A percentile compares a stretch with the other conserved stretches of the same genome.
Evolutionary conservation across 139 green algal genomes (phyloP).

Genomic region (Deuterostichococcus epilithicus): DNA sequence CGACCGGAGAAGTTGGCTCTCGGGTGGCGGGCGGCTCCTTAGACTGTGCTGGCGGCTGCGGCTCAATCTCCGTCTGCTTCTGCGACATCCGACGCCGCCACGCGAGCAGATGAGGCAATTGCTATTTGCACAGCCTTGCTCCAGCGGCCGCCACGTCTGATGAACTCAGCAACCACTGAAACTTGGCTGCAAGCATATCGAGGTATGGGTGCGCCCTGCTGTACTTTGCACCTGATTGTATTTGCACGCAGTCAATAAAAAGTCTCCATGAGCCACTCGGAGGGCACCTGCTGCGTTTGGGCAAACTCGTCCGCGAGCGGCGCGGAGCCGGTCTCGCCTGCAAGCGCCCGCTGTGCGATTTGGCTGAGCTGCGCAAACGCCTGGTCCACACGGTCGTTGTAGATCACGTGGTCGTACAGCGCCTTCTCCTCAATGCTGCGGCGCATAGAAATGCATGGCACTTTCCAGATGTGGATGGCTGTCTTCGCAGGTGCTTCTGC

Average conservation of each 20-base stretch:
- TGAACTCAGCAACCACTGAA: too few species aligned
- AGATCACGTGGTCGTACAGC: constrained; percentile 69
- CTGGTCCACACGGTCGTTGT: constrained; percentile 68
- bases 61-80: neutral
- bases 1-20: neutral
- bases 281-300: neutral
- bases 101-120: too few species aligned
- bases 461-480: too few species aligned
- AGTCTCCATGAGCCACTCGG: too few species aligned
- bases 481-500: too few species aligned
- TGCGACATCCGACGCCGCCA: too few species aligned
- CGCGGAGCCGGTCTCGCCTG: constrained; percentile 21
- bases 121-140: too few species aligned
- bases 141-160: too few species aligned
- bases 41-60: neutral
- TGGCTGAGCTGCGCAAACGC: constrained; percentile 42
- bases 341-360: constrained; percentile 35
- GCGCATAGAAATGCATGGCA: neutral
- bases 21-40: neutral
- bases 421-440: constrained; percentile 55
- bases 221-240: too few species aligned
- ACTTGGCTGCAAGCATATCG: too few species aligned
- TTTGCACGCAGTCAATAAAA: too few species aligned
- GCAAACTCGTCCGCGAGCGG: neutral
- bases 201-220: too few species aligned